These are phyloP conservation scores for Trypanosoma vivax DNA, from an alignment of 208 protist genomes.

Conservation along the genomic window DNA sequence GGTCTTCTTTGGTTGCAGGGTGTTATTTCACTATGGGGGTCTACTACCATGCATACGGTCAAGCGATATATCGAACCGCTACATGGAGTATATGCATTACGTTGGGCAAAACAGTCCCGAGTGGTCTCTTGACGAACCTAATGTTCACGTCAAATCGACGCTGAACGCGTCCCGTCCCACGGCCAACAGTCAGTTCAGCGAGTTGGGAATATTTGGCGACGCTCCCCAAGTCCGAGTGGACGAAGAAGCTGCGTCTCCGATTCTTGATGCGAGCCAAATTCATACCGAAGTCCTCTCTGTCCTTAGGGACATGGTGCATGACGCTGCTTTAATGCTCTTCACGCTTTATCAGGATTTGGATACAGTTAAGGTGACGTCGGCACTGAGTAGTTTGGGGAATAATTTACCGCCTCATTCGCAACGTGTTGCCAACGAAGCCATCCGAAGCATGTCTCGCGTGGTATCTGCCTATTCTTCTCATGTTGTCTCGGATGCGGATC, in stretches of 20 bases:
- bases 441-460: constrained; percentile 78
- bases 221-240: constrained; percentile 32
- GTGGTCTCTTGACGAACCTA: constrained; percentile 65
- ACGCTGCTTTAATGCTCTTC: constrained; percentile 71
- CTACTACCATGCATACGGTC: constrained; percentile 17
- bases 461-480: constrained; percentile 47
- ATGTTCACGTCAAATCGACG: constrained; percentile 71
- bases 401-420: constrained; percentile 47
- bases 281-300: constrained; percentile 27
- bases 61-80: constrained; percentile 16
- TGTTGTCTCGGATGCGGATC: constrained; percentile 70
- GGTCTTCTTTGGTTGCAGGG: constrained; percentile 70
- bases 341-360: constrained; percentile 66
- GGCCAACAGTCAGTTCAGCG: constrained; percentile 65
- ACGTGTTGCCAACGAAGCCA: constrained; percentile 65
- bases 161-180: constrained; percentile 73
- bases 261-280: constrained; percentile 20
- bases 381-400: constrained; percentile 35
- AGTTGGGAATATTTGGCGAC: constrained; percentile 62
- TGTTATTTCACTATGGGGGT: constrained; percentile 64
- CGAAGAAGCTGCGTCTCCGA: constrained; percentile 29
- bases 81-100: constrained; percentile 43
- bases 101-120: constrained; percentile 24
- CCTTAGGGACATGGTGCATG: constrained; percentile 66
- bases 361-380: constrained; percentile 41